A percentile compares a stretch with the other conserved stretches of the same genome.
phyloP scores from a whole-genome alignment of 305 asterid species.

The Solanum hybrid region DNA sequence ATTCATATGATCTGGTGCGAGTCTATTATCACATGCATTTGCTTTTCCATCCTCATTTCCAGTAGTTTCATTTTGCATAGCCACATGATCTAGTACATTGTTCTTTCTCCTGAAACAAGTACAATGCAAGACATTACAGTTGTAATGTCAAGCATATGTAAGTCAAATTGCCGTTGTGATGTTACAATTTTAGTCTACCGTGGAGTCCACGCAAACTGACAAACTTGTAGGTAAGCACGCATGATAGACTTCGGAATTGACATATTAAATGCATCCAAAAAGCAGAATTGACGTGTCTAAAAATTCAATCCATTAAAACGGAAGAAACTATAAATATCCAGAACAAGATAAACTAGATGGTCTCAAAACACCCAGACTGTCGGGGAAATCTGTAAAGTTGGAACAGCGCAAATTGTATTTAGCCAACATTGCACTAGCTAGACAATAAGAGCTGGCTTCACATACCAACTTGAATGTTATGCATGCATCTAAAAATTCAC shows the following conservation, averaged over 20 bases:
- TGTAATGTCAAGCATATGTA: neutral
- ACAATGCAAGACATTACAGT: neutral
- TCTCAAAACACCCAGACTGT: neutral
- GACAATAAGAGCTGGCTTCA: neutral
- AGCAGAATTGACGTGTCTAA: neutral
- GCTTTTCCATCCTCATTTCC: neutral
- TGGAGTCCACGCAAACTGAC: neutral
- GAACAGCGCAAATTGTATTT: neutral
- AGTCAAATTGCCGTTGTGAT: neutral
- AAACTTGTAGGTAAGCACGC: neutral
- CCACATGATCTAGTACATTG: conserved; percentile 1
- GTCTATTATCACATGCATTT: neutral
- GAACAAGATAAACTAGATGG: neutral
- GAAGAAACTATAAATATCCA: neutral
- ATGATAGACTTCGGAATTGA: neutral
- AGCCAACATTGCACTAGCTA: neutral
- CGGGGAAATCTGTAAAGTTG: neutral
- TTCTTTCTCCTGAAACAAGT: neutral
- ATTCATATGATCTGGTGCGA: neutral
- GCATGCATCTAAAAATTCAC: neutral
- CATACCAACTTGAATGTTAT: neutral
- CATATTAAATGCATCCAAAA: neutral
- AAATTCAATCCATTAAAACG: neutral
- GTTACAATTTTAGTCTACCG: neutral
- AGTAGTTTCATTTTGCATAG: neutral